Conservation (phyloP, 345 rosid species). For the Moricandia arvensis region DNA sequence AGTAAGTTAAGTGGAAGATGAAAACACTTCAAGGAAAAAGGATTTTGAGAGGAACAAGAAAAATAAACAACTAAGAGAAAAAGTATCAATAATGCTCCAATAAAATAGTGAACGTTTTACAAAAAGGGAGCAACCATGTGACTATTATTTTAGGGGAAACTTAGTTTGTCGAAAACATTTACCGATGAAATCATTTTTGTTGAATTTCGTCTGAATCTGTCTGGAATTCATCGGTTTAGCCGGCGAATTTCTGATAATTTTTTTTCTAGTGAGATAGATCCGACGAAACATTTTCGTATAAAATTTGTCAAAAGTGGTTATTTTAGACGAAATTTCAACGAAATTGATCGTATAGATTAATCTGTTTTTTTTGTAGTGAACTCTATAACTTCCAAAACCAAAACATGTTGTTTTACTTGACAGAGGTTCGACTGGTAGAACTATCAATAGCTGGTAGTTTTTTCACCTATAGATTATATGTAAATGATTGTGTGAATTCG, state of each 20-base stretch:
- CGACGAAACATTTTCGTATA: too few relatives aligned
- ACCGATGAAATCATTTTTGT: too few relatives aligned
- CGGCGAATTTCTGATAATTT: too few relatives aligned
- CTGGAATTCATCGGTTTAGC: too few relatives aligned
- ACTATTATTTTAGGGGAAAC: neutral
- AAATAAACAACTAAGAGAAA: neutral
- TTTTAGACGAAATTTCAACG: too few relatives aligned
- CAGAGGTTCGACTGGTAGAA: neutral
- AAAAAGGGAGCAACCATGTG: constrained; percentile 31
- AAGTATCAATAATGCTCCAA: constrained; percentile 25
- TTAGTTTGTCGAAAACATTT: too few relatives aligned
- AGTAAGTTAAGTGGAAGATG: constrained; percentile 28
- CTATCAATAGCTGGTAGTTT: neutral
- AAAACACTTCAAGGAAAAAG: constrained; percentile 27
- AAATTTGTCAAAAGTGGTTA: too few relatives aligned
- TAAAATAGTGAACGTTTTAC: constrained; percentile 21
- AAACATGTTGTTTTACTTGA: neutral
- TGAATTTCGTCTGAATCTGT: too few relatives aligned
- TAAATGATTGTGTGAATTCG: neutral
- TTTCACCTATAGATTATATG: neutral
- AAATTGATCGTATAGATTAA: too few relatives aligned
- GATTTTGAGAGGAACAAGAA: neutral
- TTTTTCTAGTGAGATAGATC: too few relatives aligned
- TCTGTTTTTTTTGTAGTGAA: too few relatives aligned
- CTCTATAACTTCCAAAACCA: too few relatives aligned